A percentile compares a stretch with the other conserved stretches of the same genome.
phyloP scores from a whole-genome alignment of 192 early-diverging fungal genomes.

The Entophlyctis helioformis region DNA sequence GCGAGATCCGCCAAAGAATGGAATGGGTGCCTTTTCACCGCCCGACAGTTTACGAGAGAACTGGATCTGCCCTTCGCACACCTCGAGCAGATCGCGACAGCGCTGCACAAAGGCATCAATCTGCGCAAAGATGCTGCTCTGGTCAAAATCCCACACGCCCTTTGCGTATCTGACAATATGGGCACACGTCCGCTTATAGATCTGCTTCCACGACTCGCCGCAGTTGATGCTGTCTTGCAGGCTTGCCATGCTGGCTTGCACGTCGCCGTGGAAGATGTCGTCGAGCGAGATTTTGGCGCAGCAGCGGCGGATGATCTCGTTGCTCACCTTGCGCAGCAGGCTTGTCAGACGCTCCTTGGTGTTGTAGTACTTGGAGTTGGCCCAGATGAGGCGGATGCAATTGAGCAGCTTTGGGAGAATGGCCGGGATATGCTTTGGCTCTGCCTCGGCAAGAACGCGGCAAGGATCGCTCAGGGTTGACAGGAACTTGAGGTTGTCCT shows the following conservation, averaged over 20 bases:
- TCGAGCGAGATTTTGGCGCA: conserved; percentile 47
- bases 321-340: conserved; percentile 46
- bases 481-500: conserved; percentile 56
- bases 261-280: conserved; percentile 56
- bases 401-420: conserved; percentile 42
- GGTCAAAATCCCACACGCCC: conserved; percentile 51
- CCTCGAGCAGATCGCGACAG: conserved; percentile 45
- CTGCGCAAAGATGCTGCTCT: conserved; percentile 56
- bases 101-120: conserved; percentile 56
- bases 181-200: conserved; percentile 32
- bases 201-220: conserved; percentile 47
- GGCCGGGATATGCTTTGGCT: conserved; percentile 34
- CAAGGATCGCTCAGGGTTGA: conserved; percentile 41
- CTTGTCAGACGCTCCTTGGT: conserved; percentile 47
- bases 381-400: conserved; percentile 49
- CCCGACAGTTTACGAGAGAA: conserved; percentile 46
- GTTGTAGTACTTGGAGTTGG: conserved; percentile 51
- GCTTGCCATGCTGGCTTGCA: conserved; percentile 34
- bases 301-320: conserved; percentile 51
- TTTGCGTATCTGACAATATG: conserved; percentile 35
- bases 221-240: conserved; percentile 51
- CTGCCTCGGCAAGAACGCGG: conserved; percentile 27
- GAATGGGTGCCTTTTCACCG: conserved; percentile 46
- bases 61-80: conserved; percentile 57
- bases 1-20: conserved; percentile 44